Evolutionary conservation across 352 stramenopile genomes (phyloP), one percentile per base, ranked within the genome.

Genomic region (Phytophthora quininea): DNA sequence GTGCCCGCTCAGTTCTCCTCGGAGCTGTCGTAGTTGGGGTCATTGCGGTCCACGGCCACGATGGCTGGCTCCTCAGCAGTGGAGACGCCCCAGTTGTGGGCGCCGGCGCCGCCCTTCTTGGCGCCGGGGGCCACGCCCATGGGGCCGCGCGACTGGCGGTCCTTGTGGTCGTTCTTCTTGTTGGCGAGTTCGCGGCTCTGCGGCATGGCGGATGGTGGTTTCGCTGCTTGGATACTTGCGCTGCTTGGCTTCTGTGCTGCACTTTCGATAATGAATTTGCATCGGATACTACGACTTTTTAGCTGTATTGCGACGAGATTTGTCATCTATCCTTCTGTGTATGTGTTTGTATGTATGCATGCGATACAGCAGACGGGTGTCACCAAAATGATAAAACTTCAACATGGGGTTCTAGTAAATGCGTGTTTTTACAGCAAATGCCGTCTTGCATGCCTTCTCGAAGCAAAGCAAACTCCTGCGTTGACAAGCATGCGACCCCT

Each of bases 161-260:
- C 84, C 81, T 95, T 95, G 64, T 88, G 69, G 62, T 89, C 82
- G 70, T 91, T 93, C 77, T 92, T 95, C 77, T 95, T 95, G 76
- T 89, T 95, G 40, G 75, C 54, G 51, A 93, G 76, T 62, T 93
- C 84, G 46, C 85, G 88, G 71, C 85, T 93, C 58, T 88, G 74
- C 40, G 88, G 82, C 88, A 95, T 95, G 15, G 40, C 68, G 48
- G 27, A 3, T 54, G 7, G 29, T 60, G 24, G 43, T 27, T 62
- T 53, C 19, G 30, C 33, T 33, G 43, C 45, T 42, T 51, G 46
- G 46, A 32, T 57, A 24, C 4, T 38, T 47, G 12, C 4, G 15
- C 58, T 77, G 71, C 42, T 49, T 61, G 32, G 37, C 61, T 69
- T 65, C 52, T 48, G 6, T 40, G 35, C 35, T 64, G 65, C 54